Conservation (phyloP, 306 rosid species). For the Senna siamea region DNA sequence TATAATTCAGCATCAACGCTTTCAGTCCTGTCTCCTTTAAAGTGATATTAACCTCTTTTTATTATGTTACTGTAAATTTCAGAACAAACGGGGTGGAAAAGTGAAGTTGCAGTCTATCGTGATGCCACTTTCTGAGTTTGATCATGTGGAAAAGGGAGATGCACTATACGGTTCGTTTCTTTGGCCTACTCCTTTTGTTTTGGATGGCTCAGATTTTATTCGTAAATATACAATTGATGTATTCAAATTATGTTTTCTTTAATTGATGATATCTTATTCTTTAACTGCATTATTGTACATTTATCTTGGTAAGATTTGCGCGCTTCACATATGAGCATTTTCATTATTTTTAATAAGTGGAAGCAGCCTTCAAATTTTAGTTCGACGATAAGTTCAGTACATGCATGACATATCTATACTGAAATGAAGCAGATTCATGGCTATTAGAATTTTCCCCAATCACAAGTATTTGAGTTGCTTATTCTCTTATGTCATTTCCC, state of each 20-base stretch:
- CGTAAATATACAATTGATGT: neutral
- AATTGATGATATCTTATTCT: neutral
- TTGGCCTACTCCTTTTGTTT: neutral
- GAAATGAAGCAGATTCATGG: neutral
- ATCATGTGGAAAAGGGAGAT: constrained; percentile 72
- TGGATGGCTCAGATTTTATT: neutral
- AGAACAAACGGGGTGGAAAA: constrained; percentile 93
- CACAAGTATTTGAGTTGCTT: neutral
- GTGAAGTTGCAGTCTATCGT: constrained; percentile 75
- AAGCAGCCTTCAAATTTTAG: constrained; percentile 14
- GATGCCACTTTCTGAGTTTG: constrained; percentile 74
- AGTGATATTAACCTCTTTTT: constrained; percentile 1
- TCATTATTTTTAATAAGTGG: neutral
- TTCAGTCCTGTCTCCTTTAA: neutral
- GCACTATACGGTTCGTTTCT: constrained; percentile 65
- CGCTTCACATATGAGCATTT: neutral
- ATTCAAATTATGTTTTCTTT: constrained; percentile 3
- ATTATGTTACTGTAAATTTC: constrained; percentile 14
- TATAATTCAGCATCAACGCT: neutral
- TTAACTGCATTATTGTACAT: constrained; percentile 7
- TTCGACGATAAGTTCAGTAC: neutral
- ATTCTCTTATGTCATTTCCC: neutral
- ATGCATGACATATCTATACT: neutral
- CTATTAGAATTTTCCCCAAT: neutral
- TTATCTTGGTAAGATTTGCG: neutral